Conservation (phyloP, 352 stramenopile species). For the Globisporangium paddicum region DNA sequence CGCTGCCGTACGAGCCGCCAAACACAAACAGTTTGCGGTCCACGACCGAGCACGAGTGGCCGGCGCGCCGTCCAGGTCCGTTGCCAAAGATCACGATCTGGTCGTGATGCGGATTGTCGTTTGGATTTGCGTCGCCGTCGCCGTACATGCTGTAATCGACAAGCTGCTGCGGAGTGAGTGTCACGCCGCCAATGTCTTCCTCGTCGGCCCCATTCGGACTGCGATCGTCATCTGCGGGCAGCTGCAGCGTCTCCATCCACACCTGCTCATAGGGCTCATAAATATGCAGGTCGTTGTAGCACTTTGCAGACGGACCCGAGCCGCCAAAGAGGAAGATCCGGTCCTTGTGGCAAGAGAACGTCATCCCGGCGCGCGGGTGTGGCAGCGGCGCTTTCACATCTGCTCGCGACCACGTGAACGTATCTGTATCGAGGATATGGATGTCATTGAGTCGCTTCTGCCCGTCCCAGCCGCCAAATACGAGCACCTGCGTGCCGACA, state of each 20-base stretch:
- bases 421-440: constrained; percentile 91
- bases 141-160: constrained; percentile 19
- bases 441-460: constrained; percentile 94
- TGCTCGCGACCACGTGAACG: constrained; percentile 85
- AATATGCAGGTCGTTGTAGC: constrained; percentile 94
- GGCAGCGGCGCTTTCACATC: constrained; percentile 61
- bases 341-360: constrained; percentile 89
- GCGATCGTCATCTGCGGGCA: constrained; percentile 10
- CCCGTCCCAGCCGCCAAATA: constrained; percentile 96
- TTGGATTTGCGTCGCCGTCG: constrained; percentile 50
- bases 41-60: constrained; percentile 93
- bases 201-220: neutral
- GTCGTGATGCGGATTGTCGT: constrained; percentile 54
- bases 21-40: constrained; percentile 94
- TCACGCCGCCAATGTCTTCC: constrained; percentile 14
- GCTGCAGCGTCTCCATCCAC: constrained; percentile 17
- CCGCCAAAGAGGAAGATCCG: constrained; percentile 95
- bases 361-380: constrained; percentile 93
- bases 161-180: constrained; percentile 22
- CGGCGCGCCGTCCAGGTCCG: constrained; percentile 85
- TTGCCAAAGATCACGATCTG: constrained; percentile 85
- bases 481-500: constrained; percentile 81
- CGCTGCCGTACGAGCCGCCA: constrained; percentile 87
- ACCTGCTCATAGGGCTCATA: constrained; percentile 11
- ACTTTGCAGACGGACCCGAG: constrained; percentile 90